phyloP scores from a whole-genome alignment of 2,329 filamentous ascomycete genomes.

The Fulvia fulva region DNA sequence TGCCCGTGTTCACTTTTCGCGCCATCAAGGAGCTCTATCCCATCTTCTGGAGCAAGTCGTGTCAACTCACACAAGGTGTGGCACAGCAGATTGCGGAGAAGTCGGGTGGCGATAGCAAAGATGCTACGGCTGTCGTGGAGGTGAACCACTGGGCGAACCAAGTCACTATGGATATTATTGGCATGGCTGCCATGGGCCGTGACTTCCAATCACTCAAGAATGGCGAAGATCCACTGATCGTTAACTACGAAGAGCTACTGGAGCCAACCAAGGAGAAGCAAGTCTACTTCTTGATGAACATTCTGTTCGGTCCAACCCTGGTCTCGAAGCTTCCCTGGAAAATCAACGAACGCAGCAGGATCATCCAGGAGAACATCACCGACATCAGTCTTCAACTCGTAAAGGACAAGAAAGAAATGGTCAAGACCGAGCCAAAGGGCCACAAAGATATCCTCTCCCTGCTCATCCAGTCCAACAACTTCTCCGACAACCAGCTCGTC shows the following conservation, averaged over 20 bases:
- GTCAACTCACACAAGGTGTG: slow-evolving; percentile 64
- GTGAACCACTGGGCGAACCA: slow-evolving; percentile 43
- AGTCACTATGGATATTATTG: slow-evolving; percentile 47
- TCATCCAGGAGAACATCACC: slow-evolving; percentile 34
- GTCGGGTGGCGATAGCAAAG: slow-evolving; percentile 11
- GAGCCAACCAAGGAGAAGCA: slow-evolving; percentile 48
- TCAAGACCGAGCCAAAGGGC: slow-evolving; percentile 32
- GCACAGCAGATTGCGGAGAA: slow-evolving; percentile 46
- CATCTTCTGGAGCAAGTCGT: slow-evolving; percentile 71
- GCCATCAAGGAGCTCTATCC: slow-evolving; percentile 77
- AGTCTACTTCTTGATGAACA: slow-evolving; percentile 40
- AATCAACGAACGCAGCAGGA: slow-evolving; percentile 37
- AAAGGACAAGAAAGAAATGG: slow-evolving; percentile 43
- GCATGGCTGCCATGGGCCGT: slow-evolving; percentile 43
- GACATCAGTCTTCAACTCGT: slow-evolving; percentile 47
- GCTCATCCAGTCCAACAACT: slow-evolving; percentile 51
- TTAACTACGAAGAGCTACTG: slow-evolving; percentile 42
- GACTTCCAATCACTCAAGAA: slow-evolving; percentile 42
- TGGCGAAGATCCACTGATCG: slow-evolving; percentile 40
- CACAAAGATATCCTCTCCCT: slow-evolving; percentile 45
- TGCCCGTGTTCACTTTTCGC: slow-evolving; percentile 77
- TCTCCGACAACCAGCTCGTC: slow-evolving; percentile 50
- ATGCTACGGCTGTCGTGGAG: slow-evolving; percentile 31
- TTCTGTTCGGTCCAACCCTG: slow-evolving; percentile 37
- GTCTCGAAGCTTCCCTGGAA: slow-evolving; percentile 46